Conservation (phyloP, 2,329 filamentous ascomycete species). For the Claviceps fusiformis region DNA sequence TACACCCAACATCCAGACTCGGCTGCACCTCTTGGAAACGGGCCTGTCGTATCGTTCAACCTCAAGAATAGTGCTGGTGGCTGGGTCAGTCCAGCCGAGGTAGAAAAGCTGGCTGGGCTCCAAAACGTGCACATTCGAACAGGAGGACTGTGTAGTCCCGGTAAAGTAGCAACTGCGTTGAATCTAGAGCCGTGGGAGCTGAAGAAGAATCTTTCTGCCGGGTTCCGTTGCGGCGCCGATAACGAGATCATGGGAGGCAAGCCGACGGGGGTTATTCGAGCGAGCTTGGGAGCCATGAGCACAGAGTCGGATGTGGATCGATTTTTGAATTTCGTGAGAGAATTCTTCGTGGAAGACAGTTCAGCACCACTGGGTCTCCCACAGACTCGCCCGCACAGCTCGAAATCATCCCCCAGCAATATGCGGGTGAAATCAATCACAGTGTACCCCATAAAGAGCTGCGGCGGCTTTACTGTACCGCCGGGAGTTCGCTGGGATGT, state of each 20-base stretch:
- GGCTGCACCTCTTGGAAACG: constrained; percentile 31
- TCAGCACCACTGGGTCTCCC: not conserved
- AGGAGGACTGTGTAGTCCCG: constrained; percentile 84
- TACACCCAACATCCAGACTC: constrained; percentile 33
- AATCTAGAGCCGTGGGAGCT: constrained; percentile 68
- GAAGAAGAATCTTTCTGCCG: constrained; percentile 69
- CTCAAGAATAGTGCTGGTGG: constrained; percentile 52
- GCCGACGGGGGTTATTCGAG: constrained; percentile 74
- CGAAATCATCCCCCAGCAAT: not conserved
- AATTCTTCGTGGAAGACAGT: constrained; percentile 41
- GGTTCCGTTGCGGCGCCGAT: constrained; percentile 71
- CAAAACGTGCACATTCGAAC: constrained; percentile 75
- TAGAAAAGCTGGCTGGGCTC: constrained; percentile 73
- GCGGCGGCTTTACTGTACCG: constrained; percentile 64
- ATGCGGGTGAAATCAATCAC: constrained; percentile 46
- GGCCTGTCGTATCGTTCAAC: constrained; percentile 78
- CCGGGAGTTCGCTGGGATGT: constrained; percentile 57
- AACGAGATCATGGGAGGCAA: constrained; percentile 73
- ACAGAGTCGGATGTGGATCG: constrained; percentile 57
- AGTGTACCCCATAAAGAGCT: constrained; percentile 92
- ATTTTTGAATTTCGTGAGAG: constrained; percentile 58
- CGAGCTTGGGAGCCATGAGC: constrained; percentile 85
- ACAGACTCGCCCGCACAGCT: not conserved
- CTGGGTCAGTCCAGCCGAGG: constrained; percentile 70
- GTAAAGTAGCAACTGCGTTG: constrained; percentile 65